These are phyloP conservation scores for Pleurotus ostreatus DNA, from an alignment of 768 basidiomycete species.

Conservation along the genomic window DNA sequence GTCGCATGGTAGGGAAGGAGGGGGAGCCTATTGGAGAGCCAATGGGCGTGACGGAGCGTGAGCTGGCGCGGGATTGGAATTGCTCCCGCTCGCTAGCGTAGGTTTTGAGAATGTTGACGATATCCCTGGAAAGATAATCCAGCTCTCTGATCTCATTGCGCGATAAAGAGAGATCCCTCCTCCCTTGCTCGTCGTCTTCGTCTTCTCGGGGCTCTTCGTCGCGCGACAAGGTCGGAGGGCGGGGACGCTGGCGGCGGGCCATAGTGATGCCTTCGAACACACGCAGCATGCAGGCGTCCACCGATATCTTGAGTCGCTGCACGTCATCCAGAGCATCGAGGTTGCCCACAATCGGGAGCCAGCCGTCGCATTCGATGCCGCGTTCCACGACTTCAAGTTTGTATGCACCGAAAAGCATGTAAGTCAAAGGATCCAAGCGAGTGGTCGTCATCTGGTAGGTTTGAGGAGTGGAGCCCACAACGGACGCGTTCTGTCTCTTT, in stretches of 20 bases:
- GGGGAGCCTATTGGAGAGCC: conserved; percentile 58
- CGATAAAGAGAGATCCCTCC: conserved; percentile 51
- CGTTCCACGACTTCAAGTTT: conserved; percentile 63
- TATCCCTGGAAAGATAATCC: conserved; percentile 66
- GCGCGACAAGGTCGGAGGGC: conserved; percentile 31
- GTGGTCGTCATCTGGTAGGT: conserved; percentile 80
- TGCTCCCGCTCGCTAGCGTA: conserved; percentile 64
- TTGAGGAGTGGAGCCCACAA: conserved; percentile 41
- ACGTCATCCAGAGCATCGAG: conserved; percentile 75
- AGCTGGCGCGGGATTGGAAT: conserved; percentile 54
- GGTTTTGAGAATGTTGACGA: conserved; percentile 69
- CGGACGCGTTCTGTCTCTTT: conserved; percentile 74
- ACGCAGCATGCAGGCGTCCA: conserved; percentile 83
- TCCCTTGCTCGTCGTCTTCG: conserved; percentile 46
- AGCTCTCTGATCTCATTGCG: conserved; percentile 70
- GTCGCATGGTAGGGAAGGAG: conserved; percentile 29
- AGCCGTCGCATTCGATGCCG: conserved; percentile 84
- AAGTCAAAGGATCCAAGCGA: conserved; percentile 82
- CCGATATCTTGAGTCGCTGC: conserved; percentile 71
- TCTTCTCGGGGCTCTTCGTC: conserved; percentile 45
- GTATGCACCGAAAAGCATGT: conserved; percentile 88
- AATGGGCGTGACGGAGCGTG: conserved; percentile 64
- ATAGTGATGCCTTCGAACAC: conserved; percentile 83
- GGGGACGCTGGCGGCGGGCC: conserved; percentile 30
- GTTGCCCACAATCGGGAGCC: conserved; percentile 82